Conservation (phyloP, 192 early-diverging fungal genomes). For the Podila horticola region DNA sequence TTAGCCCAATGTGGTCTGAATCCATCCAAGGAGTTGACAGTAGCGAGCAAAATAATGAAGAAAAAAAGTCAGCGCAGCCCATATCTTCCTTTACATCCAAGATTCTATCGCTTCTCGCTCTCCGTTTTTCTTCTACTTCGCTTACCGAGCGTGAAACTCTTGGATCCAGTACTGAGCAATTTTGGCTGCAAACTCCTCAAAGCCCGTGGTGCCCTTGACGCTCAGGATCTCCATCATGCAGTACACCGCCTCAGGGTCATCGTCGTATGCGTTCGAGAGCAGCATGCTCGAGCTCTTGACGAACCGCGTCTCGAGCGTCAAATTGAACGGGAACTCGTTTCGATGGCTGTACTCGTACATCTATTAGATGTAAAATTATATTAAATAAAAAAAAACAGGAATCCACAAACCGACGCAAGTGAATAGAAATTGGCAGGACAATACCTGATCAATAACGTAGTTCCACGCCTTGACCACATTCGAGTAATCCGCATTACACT, state of each 20-base stretch:
- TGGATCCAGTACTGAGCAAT: slow-evolving; percentile 42
- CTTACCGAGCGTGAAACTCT: slow-evolving; percentile 43
- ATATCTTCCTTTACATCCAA: too few relatives aligned
- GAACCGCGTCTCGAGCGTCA: slow-evolving; percentile 41
- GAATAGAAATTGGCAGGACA: too few relatives aligned
- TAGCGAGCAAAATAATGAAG: too few relatives aligned
- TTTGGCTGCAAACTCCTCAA: slow-evolving; percentile 35
- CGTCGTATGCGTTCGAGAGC: slow-evolving; percentile 37
- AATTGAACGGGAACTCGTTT: slow-evolving; percentile 23
- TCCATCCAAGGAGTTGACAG: too few relatives aligned
- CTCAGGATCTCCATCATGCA: slow-evolving; percentile 36
- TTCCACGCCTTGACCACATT: slow-evolving; percentile 19
- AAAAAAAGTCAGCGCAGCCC: too few relatives aligned
- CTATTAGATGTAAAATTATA: slow-evolving; percentile 14
- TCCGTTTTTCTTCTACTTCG: background rate
- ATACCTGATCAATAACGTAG: background rate
- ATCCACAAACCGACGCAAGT: too few relatives aligned
- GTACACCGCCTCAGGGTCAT: slow-evolving; percentile 43
- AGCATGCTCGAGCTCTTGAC: slow-evolving; percentile 26
- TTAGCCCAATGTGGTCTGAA: slow-evolving; percentile 54
- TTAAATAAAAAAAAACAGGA: too few relatives aligned
- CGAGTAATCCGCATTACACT: slow-evolving; percentile 11
- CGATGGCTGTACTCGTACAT: slow-evolving; percentile 22
- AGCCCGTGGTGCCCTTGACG: slow-evolving; percentile 16
- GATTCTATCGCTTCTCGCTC: background rate